A percentile compares a stretch with the other conserved stretches of the same genome.
phyloP scores from a whole-genome alignment of 2,329 filamentous ascomycete species.

The Clonostachys rhizophaga region DNA sequence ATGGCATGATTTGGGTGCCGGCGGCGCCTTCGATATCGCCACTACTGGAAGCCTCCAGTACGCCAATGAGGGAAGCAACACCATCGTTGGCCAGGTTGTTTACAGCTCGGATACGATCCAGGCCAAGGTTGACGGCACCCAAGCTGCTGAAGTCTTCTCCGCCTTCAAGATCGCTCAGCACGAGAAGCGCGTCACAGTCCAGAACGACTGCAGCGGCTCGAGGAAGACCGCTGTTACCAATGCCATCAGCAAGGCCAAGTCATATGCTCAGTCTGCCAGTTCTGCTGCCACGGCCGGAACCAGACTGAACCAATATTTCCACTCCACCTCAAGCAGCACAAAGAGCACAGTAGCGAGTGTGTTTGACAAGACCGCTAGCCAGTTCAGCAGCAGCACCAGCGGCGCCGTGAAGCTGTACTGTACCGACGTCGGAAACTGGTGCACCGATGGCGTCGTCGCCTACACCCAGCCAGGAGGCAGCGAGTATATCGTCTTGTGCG shows the following conservation, averaged over 20 bases:
- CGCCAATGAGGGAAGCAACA: conserved; percentile 39
- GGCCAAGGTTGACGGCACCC: conserved; percentile 46
- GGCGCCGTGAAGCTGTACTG: conserved; percentile 50
- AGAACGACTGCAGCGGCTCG: too few relatives aligned
- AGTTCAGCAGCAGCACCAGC: conserved; percentile 51
- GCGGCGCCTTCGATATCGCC: conserved; percentile 47
- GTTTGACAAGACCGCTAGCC: conserved; percentile 41
- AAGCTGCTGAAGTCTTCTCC: conserved; percentile 40
- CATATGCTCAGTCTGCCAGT: too few relatives aligned
- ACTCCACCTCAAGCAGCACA: conserved; percentile 39
- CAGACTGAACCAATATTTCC: conserved; percentile 61
- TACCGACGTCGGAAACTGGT: conserved; percentile 32
- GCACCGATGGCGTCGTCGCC: too few relatives aligned
- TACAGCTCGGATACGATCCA: conserved; percentile 53
- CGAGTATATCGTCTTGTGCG: too few relatives aligned
- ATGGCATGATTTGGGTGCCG: conserved; percentile 38
- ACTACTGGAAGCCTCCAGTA: conserved; percentile 48
- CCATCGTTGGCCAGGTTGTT: conserved; percentile 42
- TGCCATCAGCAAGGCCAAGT: conserved; percentile 45
- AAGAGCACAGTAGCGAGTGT: conserved; percentile 47
- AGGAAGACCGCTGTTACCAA: conserved; percentile 26
- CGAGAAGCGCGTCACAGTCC: too few relatives aligned
- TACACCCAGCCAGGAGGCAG: too few relatives aligned
- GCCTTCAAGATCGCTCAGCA: conserved; percentile 3
- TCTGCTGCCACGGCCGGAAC: too few relatives aligned